Conservation (phyloP, 2,329 filamentous ascomycete species). For the Dactylellina parvicollis region DNA sequence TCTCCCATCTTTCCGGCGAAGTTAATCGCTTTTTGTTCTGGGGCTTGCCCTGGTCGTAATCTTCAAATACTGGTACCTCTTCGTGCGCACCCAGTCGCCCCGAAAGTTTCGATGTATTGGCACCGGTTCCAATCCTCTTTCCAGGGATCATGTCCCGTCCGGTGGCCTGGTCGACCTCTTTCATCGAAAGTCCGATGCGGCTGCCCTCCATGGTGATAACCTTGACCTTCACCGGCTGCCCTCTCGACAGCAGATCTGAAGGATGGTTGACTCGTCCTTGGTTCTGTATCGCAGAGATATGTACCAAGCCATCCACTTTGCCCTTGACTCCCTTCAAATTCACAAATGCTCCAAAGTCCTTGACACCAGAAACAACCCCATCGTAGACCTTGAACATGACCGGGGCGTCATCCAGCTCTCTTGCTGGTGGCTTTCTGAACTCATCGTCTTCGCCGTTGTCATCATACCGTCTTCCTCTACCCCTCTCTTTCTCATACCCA, state of each 20-base stretch:
- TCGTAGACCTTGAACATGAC: slow-evolving; percentile 87
- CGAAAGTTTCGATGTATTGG: slow-evolving; percentile 85
- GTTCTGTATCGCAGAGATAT: slow-evolving; percentile 87
- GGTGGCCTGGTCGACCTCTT: slow-evolving; percentile 90
- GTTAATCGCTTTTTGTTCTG: slow-evolving; percentile 90
- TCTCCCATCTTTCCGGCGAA: slow-evolving; percentile 96
- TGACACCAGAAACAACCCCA: slow-evolving; percentile 88
- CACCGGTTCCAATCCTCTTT: slow-evolving; percentile 81
- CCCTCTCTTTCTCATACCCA: slow-evolving; percentile 45
- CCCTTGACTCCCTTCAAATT: slow-evolving; percentile 87
- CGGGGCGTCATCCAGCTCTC: slow-evolving; percentile 82
- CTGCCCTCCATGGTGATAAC: slow-evolving; percentile 84
- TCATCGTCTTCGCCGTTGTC: slow-evolving; percentile 68
- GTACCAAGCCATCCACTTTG: slow-evolving; percentile 90
- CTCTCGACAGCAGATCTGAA: slow-evolving; percentile 81
- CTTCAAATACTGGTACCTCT: slow-evolving; percentile 72
- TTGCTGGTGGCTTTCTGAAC: slow-evolving; percentile 73
- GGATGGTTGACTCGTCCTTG: slow-evolving; percentile 90
- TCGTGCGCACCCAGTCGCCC: slow-evolving; percentile 67
- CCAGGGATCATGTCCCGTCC: slow-evolving; percentile 85
- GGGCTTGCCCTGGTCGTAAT: slow-evolving; percentile 67
- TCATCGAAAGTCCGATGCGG: slow-evolving; percentile 91
- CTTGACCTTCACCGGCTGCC: slow-evolving; percentile 91
- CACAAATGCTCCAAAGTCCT: slow-evolving; percentile 95
- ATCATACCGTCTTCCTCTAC: slow-evolving; percentile 60